phyloP scores from a whole-genome alignment of 768 basidiomycete species.

The Suillus lakei region DNA sequence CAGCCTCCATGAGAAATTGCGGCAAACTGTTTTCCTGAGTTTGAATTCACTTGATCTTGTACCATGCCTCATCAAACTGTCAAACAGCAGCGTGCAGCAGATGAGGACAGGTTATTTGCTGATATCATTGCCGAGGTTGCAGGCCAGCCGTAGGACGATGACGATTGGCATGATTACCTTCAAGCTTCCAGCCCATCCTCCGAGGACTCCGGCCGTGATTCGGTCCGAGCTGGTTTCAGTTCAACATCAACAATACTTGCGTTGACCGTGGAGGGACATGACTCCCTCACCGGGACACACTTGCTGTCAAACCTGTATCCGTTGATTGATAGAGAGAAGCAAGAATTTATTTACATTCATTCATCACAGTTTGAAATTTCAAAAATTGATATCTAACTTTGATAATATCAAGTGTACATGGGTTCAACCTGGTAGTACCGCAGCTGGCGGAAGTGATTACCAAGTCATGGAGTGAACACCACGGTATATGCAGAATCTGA shows the following conservation, averaged over 20 bases:
- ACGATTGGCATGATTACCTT: not conserved
- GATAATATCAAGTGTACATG: constrained; percentile 62
- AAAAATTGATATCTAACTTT: not conserved
- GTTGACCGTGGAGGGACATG: constrained; percentile 7
- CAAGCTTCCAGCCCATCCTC: not conserved
- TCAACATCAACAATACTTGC: not conserved
- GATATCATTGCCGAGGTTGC: not conserved
- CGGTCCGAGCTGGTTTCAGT: not conserved
- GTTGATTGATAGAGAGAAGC: constrained; percentile 72
- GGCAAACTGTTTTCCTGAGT: not conserved
- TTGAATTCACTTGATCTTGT: not conserved
- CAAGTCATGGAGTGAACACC: constrained; percentile 79
- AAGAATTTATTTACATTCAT: constrained; percentile 30
- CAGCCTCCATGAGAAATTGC: not conserved
- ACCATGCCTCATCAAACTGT: not conserved
- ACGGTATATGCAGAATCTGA: constrained; percentile 64
- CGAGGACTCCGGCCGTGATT: not conserved
- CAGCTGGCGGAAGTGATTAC: constrained; percentile 77
- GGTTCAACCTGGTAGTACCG: constrained; percentile 76
- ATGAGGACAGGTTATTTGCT: not conserved
- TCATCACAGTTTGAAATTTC: not conserved
- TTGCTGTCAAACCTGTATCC: constrained; percentile 55
- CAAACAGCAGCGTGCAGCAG: not conserved
- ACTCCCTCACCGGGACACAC: constrained; percentile 51
- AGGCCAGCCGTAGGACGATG: not conserved